Evolutionary conservation across 225 moss, liverwort and hornwort species (phyloP).

Genomic region (Bryoerythrophyllum caledonicum): DNA sequence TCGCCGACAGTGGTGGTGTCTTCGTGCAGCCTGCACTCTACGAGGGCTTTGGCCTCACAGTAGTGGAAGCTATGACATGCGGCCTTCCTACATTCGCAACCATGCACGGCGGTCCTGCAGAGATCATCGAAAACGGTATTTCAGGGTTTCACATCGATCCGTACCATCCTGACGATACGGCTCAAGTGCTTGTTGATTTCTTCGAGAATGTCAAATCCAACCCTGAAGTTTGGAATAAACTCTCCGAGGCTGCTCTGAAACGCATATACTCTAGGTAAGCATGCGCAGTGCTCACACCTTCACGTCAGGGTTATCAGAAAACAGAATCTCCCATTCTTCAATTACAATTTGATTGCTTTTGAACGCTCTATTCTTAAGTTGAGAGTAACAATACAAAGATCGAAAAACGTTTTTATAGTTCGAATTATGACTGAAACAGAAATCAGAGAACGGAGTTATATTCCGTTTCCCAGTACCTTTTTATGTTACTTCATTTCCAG

Average conservation of each 20-base stretch:
- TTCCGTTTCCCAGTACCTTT: no score
- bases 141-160: constrained; percentile 80
- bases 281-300: no score
- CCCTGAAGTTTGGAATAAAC: constrained; percentile 40
- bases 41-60: constrained; percentile 76
- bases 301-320: no score
- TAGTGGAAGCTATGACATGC: constrained; percentile 72
- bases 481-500: no score
- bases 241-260: constrained; percentile 56
- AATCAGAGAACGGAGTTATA: no score
- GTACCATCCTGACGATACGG: constrained; percentile 56
- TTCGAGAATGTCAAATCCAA: constrained; percentile 51
- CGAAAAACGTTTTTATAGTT: no score
- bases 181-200: constrained; percentile 42
- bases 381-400: no score
- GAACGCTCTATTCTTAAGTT: no score
- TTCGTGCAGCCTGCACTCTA: constrained; percentile 79
- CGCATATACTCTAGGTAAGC: constrained; percentile 59
- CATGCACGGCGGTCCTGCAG: constrained; percentile 60
- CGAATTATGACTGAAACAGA: no score
- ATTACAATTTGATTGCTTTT: no score
- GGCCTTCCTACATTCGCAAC: constrained; percentile 82
- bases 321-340: no score
- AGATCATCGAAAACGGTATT: constrained; percentile 59
- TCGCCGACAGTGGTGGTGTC: constrained; percentile 58